A percentile compares a stretch with the other conserved stretches of the same genome.
phyloP scores from a whole-genome alignment of 805 yeast species.

The Candida yuanshanica region DNA sequence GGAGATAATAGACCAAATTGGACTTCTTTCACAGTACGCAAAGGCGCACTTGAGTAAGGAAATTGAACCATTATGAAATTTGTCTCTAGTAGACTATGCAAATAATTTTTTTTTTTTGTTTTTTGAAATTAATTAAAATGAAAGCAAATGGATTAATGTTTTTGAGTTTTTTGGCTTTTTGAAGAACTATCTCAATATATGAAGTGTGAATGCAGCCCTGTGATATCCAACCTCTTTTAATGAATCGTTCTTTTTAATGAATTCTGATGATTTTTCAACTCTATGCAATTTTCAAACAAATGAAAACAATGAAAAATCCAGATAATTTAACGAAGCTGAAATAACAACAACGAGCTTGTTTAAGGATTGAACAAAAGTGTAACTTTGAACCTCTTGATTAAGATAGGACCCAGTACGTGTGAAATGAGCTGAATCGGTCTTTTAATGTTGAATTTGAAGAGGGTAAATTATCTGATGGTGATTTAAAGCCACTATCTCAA shows the following conservation, averaged over 20 bases:
- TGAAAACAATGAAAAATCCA: neutral
- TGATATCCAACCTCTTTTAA: neutral
- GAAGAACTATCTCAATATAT: neutral
- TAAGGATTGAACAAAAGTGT: neutral
- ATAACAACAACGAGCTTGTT: neutral
- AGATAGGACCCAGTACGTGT: constrained; percentile 12
- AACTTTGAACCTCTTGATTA: neutral
- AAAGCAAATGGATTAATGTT: neutral
- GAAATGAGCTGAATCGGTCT: constrained; percentile 14
- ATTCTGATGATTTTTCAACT: neutral
- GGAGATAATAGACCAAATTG: constrained; percentile 98
- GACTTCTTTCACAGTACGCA: constrained; percentile 95
- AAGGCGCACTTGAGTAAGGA: constrained; percentile 97
- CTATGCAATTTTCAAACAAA: neutral
- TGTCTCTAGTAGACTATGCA: neutral
- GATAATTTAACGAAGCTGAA: neutral
- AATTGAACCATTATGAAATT: constrained; percentile 40
- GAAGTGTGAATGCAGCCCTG: neutral
- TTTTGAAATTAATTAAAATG: neutral
- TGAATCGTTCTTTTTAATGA: neutral
- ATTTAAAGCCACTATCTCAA: constrained; percentile 3
- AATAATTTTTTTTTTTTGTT: neutral
- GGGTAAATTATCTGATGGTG: neutral
- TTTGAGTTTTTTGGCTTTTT: neutral
- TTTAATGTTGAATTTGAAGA: neutral